Evolutionary conservation across 495 filamentous ascomycete species (phyloP).

Genomic region (Delitschia confertaspora): DNA sequence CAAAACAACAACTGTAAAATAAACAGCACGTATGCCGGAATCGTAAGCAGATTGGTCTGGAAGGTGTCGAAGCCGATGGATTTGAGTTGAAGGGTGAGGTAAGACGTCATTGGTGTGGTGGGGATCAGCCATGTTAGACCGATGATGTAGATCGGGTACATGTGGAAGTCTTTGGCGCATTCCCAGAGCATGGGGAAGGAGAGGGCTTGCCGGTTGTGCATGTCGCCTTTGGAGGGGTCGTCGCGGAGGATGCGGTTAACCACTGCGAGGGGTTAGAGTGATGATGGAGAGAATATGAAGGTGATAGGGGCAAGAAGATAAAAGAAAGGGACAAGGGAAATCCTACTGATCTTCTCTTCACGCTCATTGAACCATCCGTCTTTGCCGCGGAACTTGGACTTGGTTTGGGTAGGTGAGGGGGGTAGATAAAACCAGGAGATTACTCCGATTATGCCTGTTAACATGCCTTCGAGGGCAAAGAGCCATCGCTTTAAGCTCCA

Average conservation of each 20-base stretch:
- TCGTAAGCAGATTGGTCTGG: conserved; percentile 30
- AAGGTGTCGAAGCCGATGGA: conserved; percentile 24
- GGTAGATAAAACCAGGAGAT: conserved; percentile 29
- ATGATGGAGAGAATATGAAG: background rate
- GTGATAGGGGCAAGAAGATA: too few species aligned
- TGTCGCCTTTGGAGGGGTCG: conserved; percentile 31
- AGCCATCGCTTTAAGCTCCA: conserved; percentile 22
- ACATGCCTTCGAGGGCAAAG: conserved; percentile 28
- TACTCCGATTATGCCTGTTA: conserved; percentile 28
- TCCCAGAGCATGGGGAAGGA: conserved; percentile 22
- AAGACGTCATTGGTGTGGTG: conserved; percentile 13
- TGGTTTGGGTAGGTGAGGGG: conserved; percentile 28
- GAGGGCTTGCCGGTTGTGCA: conserved; percentile 29
- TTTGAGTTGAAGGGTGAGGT: conserved; percentile 23
- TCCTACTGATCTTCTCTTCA: conserved; percentile 31
- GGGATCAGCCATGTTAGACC: conserved; percentile 31
- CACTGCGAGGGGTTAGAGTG: conserved; percentile 17
- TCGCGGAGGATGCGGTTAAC: conserved; percentile 32
- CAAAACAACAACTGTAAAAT: conserved; percentile 43
- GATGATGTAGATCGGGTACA: conserved; percentile 35
- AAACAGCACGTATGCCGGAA: conserved; percentile 33
- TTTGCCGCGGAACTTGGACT: conserved; percentile 27
- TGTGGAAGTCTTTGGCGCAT: conserved; percentile 28
- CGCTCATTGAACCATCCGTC: conserved; percentile 31
- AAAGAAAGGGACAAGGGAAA: background rate